Evolutionary conservation across 257 asterid genomes (phyloP), one percentile per base, ranked within the genome.

Genomic region (Solanum peruvianum): DNA sequence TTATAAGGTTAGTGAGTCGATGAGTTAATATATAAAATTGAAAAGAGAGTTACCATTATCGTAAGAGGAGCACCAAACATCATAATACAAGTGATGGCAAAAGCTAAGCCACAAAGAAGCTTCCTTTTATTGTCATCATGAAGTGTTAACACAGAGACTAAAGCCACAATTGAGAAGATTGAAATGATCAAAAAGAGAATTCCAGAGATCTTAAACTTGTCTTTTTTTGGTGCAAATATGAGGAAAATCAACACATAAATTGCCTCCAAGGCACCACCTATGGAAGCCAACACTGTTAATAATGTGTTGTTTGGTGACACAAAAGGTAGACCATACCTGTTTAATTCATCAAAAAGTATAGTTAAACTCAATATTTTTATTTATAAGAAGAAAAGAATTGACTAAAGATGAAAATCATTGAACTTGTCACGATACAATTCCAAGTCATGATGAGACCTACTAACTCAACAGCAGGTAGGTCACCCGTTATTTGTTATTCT

Each of bases 51-150:
- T 91, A 96, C 98, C 95, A 95, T 93, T 73, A 93, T 80, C 0
- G 98, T 92, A 2, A 96, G 76, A 35, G 99, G 99, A 8, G 99
- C 93, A 52, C 93, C 99, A 86, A 95, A 96, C 98, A 96, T 96
- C 1, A 93, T 69, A 82, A 93, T 93, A 81, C 96, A 94, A 92
- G 94, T 94, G 4, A 95, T 35, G 0, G 95, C 81, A 11, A 95
- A 94, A 33, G 93, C 96, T 66, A 90, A 87, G 5, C 98, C 99
- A 86, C 97, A 93, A 3, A 96, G 77, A 7, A 90, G 20, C 89
- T 93, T 93, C 87, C 91, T 92, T 12, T 56, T 86, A 11, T 5
- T 37, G 39, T 90, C 85, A 3, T 82, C 87, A 84, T 88, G 91
- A 47, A 93, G 87, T 37, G 92, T 95, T 13, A 93, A 89, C 42